Evolutionary conservation across 108 stramenopile species (phyloP), one percentile per base, ranked within the genome.

Genomic region (Nannochloropsis salina): DNA sequence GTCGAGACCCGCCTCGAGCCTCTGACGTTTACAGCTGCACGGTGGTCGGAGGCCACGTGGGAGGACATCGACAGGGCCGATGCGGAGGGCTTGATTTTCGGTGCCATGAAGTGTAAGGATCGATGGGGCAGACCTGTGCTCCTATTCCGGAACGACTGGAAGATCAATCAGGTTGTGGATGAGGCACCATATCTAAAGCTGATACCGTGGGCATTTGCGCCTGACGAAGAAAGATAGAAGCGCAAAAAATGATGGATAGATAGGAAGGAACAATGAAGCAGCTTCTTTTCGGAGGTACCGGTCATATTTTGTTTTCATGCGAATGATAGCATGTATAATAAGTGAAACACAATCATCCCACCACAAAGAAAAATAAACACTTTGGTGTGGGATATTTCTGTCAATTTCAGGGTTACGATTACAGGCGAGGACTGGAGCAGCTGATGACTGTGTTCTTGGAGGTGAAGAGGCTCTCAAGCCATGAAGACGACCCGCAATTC

Each of bases 121-220:
- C 87, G 93, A 83, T 98, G 94, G 93, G 90, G 91, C 41, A 86
- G 97, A 79, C 97, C 97, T 9, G 97, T 98, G 9, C 87, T 98
- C 22, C 88, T 98, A 31, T 98, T 98, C 87, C 87, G 96, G 85
- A 98, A 97, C 88, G 96, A 96, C 85, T 98, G 95, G 96, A 98
- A 96, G 90, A 94, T 96, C 21, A 90, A 94, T 5, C 87, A 91
- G n/a, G 88, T 96, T 21, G 90, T 92, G 86, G 95, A 95, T 12
- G 90, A 87, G 20, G 44, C 80, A 5, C 86, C 88, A 9, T 44
- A 90, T 12, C 86, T 91, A 2, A 86, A 89, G 80, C 88, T 91
- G 9, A 44, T 86, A 42, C 91, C 91, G 6, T 91, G 90, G 90
- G 85, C 90, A 20, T 45, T 79, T 21, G 88, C 91, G 18, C 91